Conservation (phyloP, 75 land plant species). For the Isoetes taiwanensis region DNA sequence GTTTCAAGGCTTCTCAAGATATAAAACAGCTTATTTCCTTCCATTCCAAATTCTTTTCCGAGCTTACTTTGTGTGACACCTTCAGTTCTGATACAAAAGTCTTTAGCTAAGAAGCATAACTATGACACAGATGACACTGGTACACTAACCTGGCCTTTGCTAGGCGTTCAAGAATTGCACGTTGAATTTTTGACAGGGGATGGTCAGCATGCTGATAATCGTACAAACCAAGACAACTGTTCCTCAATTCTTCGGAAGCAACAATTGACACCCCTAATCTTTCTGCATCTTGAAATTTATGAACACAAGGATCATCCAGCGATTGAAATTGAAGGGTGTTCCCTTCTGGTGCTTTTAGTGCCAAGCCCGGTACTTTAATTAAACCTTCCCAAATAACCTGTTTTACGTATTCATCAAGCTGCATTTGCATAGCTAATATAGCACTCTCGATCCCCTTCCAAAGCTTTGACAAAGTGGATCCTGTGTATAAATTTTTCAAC, state of each 20-base stretch:
- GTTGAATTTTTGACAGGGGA: conserved; percentile 37
- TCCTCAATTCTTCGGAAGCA: conserved; percentile 54
- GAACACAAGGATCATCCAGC: conserved; percentile 17
- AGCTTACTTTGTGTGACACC: conserved; percentile 88
- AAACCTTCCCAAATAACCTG: conserved; percentile 41
- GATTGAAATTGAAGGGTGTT: background rate
- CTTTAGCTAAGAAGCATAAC: no score
- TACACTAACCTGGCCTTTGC: conserved; percentile 55
- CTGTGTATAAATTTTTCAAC: background rate
- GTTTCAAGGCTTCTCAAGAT: conserved; percentile 56
- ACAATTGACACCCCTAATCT: conserved; percentile 30
- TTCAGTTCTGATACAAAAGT: conserved; percentile 39
- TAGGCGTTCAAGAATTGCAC: conserved; percentile 53
- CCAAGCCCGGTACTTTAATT: conserved; percentile 36
- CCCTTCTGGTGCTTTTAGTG: conserved; percentile 11
- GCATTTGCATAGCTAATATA: conserved; percentile 25
- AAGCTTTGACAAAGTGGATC: conserved; percentile 38
- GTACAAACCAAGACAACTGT: conserved; percentile 60
- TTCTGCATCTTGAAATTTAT: conserved; percentile 42
- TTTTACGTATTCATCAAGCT: conserved; percentile 32
- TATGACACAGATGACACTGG: no score
- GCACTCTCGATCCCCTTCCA: conserved; percentile 35
- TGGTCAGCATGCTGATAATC: conserved; percentile 37
- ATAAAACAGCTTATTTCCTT: conserved; percentile 76
- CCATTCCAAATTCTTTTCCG: conserved; percentile 60